Evolutionary conservation across 1,284 basidiomycete genomes (phyloP).

Genomic region (Cutaneotrichosporon arboriforme): DNA sequence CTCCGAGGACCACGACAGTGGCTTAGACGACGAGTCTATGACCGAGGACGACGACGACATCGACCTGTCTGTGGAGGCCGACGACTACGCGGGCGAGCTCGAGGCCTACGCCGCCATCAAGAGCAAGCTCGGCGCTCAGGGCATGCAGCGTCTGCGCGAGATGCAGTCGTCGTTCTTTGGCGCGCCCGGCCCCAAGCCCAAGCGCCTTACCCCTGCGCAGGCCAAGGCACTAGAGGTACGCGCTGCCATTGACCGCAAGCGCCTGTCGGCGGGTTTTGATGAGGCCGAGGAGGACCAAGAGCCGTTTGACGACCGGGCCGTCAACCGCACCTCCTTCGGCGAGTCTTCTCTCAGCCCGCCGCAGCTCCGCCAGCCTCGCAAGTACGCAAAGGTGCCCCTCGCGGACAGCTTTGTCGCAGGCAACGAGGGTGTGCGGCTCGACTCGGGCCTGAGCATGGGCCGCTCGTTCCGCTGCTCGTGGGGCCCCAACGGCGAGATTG

Average conservation of each 20-base stretch:
- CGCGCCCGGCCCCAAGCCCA: slow-evolving; percentile 41
- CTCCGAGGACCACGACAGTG: slow-evolving; percentile 25
- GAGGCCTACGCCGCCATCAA: slow-evolving; percentile 28
- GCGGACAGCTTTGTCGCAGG: slow-evolving; percentile 45
- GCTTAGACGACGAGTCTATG: slow-evolving; percentile 14
- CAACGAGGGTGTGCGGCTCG: slow-evolving; percentile 62
- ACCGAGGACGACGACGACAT: slow-evolving; percentile 15
- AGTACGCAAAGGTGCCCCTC: slow-evolving; percentile 37
- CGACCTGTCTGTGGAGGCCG: slow-evolving; percentile 8
- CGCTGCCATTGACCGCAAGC: slow-evolving; percentile 15
- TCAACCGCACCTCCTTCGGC: slow-evolving; percentile 70
- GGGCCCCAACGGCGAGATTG: slow-evolving; percentile 73
- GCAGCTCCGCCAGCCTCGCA: slow-evolving; percentile 50
- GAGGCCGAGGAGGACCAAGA: slow-evolving; percentile 69
- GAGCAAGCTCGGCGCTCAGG: slow-evolving; percentile 58
- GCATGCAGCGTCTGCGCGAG: slow-evolving; percentile 72
- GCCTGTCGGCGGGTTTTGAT: slow-evolving; percentile 42
- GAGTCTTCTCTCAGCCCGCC: slow-evolving; percentile 62
- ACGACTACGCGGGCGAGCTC: slow-evolving; percentile 33
- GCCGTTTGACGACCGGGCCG: slow-evolving; percentile 60
- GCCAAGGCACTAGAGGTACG: slow-evolving; percentile 7
- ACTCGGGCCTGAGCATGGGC: slow-evolving; percentile 78
- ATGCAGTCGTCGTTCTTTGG: slow-evolving; percentile 83
- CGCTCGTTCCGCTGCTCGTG: slow-evolving; percentile 86
- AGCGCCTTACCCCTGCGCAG: slow-evolving; percentile 1